Conservation (phyloP, 805 yeast species). For the Cyberlindnera xylosilytica region DNA sequence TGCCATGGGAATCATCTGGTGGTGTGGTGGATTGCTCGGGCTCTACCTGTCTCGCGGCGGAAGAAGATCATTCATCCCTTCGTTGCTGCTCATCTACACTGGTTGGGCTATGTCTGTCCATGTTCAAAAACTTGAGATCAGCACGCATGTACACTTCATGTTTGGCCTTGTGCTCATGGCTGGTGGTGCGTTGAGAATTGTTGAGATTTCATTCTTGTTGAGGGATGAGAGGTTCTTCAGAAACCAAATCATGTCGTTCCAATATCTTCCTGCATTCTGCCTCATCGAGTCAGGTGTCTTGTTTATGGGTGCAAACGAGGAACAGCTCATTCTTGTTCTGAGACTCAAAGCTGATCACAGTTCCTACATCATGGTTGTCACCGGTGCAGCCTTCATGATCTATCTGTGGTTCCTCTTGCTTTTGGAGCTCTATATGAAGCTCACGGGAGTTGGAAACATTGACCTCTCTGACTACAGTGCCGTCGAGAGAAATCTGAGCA, state of each 20-base stretch:
- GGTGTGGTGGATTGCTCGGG: slow-evolving; percentile 91
- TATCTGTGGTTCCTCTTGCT: slow-evolving; percentile 64
- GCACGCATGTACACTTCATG: slow-evolving; percentile 84
- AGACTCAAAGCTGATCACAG: slow-evolving; percentile 82
- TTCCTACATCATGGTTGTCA: slow-evolving; percentile 68
- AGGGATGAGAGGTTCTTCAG: slow-evolving; percentile 48
- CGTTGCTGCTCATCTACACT: slow-evolving; percentile 76
- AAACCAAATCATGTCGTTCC: slow-evolving; percentile 64
- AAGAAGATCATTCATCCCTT: slow-evolving; percentile 73
- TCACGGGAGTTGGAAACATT: slow-evolving; percentile 22
- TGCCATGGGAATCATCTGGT: slow-evolving; percentile 94
- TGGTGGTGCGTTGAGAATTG: slow-evolving; percentile 73
- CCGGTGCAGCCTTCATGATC: slow-evolving; percentile 71
- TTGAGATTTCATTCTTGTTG: slow-evolving; percentile 78
- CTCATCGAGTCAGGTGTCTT: slow-evolving; percentile 73
- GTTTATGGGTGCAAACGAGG: slow-evolving; percentile 93
- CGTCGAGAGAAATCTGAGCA: slow-evolving; percentile 11
- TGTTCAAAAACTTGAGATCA: slow-evolving; percentile 66
- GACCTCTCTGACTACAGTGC: slow-evolving; percentile 15
- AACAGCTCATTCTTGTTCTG: slow-evolving; percentile 69
- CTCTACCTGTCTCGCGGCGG: slow-evolving; percentile 69
- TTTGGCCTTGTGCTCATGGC: slow-evolving; percentile 79
- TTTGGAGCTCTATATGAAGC: slow-evolving; percentile 52
- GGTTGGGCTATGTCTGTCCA: slow-evolving; percentile 96
- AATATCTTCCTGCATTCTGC: slow-evolving; percentile 81